Conservation (phyloP, 148 eudicot species). For the Arbutus unedo region DNA sequence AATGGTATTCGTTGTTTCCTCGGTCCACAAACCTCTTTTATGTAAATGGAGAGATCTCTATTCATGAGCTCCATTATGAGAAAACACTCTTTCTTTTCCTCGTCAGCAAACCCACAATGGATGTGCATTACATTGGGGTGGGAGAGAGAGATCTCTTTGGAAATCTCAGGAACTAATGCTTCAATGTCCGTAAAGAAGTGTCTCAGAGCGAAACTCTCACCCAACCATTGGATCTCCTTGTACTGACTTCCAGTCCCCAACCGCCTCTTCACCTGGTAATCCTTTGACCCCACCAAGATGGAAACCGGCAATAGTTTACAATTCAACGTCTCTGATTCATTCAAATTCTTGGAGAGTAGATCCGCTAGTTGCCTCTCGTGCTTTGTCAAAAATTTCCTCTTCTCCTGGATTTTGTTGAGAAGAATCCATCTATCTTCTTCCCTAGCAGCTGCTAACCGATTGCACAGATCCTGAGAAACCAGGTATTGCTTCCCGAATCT, state of each 20-base stretch:
- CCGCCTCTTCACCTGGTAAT: conserved; percentile 58
- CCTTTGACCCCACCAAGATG: conserved; percentile 54
- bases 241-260: conserved; percentile 59
- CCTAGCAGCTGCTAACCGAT: conserved; percentile 39
- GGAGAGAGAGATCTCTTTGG: conserved; percentile 40
- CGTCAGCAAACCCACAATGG: conserved; percentile 59
- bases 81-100: conserved; percentile 61
- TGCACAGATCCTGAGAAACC: conserved; percentile 48
- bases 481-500: conserved; percentile 56
- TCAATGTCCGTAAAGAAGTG: conserved; percentile 50
- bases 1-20: conserved; percentile 53
- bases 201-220: conserved; percentile 65
- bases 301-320: conserved; percentile 45
- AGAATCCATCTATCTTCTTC: conserved; percentile 59
- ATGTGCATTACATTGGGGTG: conserved; percentile 68
- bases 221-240: conserved; percentile 80
- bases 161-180: conserved; percentile 40
- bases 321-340: conserved; percentile 25
- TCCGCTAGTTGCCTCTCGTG: conserved; percentile 37
- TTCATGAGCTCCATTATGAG: conserved; percentile 76
- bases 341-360: conserved; percentile 46
- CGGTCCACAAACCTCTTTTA: conserved; percentile 49
- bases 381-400: conserved; percentile 36
- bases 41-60: conserved; percentile 45
- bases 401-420: conserved; percentile 41